Percentiles rank a stretch among this genome's conserved stretches.
These are phyloP conservation scores for Yarrowia phangngaensis DNA, from an alignment of 805 yeast species.

Conservation along the genomic window DNA sequence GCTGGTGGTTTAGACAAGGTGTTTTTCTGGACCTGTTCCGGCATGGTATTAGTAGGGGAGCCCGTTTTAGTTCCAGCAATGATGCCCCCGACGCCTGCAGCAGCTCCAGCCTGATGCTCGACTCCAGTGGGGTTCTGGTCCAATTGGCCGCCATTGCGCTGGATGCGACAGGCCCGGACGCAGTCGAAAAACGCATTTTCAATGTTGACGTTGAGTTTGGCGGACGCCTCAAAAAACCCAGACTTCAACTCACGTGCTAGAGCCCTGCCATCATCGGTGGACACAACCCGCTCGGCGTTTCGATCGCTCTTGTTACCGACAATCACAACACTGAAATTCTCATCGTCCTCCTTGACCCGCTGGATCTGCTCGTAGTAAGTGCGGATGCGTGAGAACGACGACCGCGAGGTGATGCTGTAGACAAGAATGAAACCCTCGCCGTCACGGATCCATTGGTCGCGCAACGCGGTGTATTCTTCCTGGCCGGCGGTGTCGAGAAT, in stretches of 20 bases:
- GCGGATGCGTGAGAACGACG: constrained; percentile 78
- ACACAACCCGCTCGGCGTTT: constrained; percentile 68
- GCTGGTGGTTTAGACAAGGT: constrained; percentile 11
- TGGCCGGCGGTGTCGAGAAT: constrained; percentile 94
- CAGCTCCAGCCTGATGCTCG: constrained; percentile 12
- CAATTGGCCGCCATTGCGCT: constrained; percentile 47
- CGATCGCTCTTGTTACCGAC: constrained; percentile 90
- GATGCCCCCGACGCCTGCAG: constrained; percentile 9
- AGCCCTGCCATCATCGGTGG: constrained; percentile 78
- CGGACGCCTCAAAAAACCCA: constrained; percentile 82
- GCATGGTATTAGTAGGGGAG: too few species aligned
- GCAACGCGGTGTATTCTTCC: constrained; percentile 70
- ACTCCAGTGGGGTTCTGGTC: constrained; percentile 3
- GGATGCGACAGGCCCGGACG: constrained; percentile 69
- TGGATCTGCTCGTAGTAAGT: constrained; percentile 75
- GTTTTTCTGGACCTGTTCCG: too few species aligned
- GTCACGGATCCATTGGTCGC: constrained; percentile 86
- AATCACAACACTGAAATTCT: constrained; percentile 68
- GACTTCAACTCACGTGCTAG: constrained; percentile 56
- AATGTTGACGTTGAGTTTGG: constrained; percentile 86
- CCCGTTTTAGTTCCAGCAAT: too few species aligned
- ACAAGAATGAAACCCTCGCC: constrained; percentile 90
- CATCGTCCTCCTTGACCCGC: constrained; percentile 60
- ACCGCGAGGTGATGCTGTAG: constrained; percentile 79
- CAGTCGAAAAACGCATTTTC: constrained; percentile 70